These are phyloP conservation scores for Solanum tarijense DNA, from an alignment of 257 asterid species.

Conservation along the genomic window DNA sequence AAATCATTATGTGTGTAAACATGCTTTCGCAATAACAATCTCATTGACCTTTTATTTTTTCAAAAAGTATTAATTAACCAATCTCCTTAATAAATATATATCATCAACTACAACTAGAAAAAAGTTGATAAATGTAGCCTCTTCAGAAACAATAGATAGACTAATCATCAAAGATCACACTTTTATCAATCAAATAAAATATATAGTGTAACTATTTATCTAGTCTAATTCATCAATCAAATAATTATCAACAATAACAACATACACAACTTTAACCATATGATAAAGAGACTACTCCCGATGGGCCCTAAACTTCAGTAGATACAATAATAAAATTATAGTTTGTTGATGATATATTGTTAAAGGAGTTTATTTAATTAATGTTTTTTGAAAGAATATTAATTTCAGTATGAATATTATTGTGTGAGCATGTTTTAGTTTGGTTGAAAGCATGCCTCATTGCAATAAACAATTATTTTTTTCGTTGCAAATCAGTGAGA, in stretches of 20 bases:
- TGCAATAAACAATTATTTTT: too few relatives aligned
- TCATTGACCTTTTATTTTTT: not conserved
- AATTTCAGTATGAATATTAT: not conserved
- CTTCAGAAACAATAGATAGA: too few relatives aligned
- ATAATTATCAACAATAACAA: not conserved
- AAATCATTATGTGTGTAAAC: not conserved
- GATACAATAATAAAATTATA: too few relatives aligned
- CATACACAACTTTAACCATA: not conserved
- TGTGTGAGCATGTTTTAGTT: not conserved
- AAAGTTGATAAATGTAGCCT: not conserved
- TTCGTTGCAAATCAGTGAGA: too few relatives aligned
- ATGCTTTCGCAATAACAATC: not conserved
- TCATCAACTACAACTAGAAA: too few relatives aligned
- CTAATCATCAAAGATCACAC: not conserved
- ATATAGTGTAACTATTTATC: not conserved
- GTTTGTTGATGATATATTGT: too few relatives aligned
- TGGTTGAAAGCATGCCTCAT: too few relatives aligned
- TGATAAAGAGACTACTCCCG: too few relatives aligned
- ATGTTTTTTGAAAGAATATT: not conserved
- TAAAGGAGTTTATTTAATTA: not conserved
- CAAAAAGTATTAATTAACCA: not conserved
- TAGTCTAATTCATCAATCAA: too few relatives aligned
- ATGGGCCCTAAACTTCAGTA: too few relatives aligned
- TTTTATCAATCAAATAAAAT: not conserved
- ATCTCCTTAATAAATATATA: too few relatives aligned